A percentile compares a stretch with the other conserved stretches of the same genome.
Evolutionary conservation across 805 yeast species (phyloP).

Genomic region (Starmera dryadoides): DNA sequence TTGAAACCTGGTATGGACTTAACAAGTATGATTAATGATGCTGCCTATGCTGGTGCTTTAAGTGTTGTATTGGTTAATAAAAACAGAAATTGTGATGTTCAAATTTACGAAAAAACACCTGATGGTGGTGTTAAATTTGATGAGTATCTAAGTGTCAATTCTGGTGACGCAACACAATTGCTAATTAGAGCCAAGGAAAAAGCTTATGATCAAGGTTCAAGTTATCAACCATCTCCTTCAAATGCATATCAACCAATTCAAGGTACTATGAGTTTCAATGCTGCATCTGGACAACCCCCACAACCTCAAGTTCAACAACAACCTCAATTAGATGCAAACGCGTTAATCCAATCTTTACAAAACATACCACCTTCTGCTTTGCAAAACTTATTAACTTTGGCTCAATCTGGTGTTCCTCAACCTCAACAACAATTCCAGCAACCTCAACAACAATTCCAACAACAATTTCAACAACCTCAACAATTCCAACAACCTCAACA

Average conservation of each 20-base stretch:
- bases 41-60: slow-evolving; percentile 72
- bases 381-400: slow-evolving; percentile 8
- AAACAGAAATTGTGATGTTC: slow-evolving; percentile 53
- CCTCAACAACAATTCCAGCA: slow-evolving; percentile 3
- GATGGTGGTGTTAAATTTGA: slow-evolving; percentile 78
- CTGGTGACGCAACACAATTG: slow-evolving; percentile 58
- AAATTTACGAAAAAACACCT: slow-evolving; percentile 59
- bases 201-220: slow-evolving; percentile 7
- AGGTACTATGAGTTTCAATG: slow-evolving; percentile 1
- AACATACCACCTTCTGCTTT: slow-evolving; percentile 6
- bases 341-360: slow-evolving; percentile 7
- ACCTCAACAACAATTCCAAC: slow-evolving; percentile 7
- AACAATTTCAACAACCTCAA: slow-evolving; percentile 10
- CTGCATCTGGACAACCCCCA: background rate
- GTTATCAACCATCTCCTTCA: background rate
- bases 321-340: background rate
- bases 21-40: slow-evolving; percentile 53
- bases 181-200: slow-evolving; percentile 35
- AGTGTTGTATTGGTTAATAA: slow-evolving; percentile 63
- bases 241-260: slow-evolving; percentile 5
- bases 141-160: slow-evolving; percentile 67
- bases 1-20: slow-evolving; percentile 35
- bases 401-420: slow-evolving; percentile 1
- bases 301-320: slow-evolving; percentile 3
- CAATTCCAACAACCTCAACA: slow-evolving; percentile 15